Evolutionary conservation across 305 asterid species (phyloP).

Genomic region (Fraxinus dipetala): DNA sequence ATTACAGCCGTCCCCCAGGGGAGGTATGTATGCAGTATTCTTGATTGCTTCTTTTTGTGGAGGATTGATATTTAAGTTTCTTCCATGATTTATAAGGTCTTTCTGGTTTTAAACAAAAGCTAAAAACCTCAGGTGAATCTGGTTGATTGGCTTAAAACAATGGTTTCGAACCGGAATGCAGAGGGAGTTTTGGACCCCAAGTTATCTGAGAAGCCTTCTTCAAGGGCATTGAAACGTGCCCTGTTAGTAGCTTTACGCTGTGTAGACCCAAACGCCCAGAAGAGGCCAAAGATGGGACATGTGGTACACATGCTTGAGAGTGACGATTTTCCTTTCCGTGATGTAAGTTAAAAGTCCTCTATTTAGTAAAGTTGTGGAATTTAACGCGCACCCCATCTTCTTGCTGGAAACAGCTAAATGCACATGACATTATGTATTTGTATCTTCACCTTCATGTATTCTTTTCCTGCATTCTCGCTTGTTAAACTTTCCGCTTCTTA

Average conservation of each 20-base stretch:
- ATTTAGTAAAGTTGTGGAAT: not conserved
- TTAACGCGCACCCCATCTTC: not conserved
- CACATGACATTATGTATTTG: slow-evolving; percentile 5
- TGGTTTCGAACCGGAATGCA: slow-evolving; percentile 75
- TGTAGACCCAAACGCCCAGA: slow-evolving; percentile 82
- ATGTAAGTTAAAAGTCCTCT: slow-evolving; percentile 44
- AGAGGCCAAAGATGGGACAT: slow-evolving; percentile 95
- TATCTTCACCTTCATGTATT: not conserved
- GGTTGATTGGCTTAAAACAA: slow-evolving; percentile 83
- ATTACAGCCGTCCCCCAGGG: slow-evolving; percentile 73
- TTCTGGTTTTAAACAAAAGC: not conserved
- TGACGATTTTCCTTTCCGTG: slow-evolving; percentile 83
- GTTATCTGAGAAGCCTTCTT: slow-evolving; percentile 65
- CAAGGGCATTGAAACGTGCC: slow-evolving; percentile 77
- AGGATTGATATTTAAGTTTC: slow-evolving; percentile 1
- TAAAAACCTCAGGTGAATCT: slow-evolving; percentile 56
- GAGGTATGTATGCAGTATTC: slow-evolving; percentile 43
- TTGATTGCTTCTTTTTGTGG: slow-evolving; percentile 10
- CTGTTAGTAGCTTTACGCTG: slow-evolving; percentile 83
- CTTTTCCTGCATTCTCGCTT: not conserved
- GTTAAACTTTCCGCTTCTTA: not conserved
- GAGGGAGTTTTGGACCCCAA: slow-evolving; percentile 89
- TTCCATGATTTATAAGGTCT: not conserved
- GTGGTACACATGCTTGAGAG: slow-evolving; percentile 93
- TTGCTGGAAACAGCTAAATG: not conserved